Evolutionary conservation across 768 basidiomycete genomes (phyloP).

Genomic region (Suillus subluteus): DNA sequence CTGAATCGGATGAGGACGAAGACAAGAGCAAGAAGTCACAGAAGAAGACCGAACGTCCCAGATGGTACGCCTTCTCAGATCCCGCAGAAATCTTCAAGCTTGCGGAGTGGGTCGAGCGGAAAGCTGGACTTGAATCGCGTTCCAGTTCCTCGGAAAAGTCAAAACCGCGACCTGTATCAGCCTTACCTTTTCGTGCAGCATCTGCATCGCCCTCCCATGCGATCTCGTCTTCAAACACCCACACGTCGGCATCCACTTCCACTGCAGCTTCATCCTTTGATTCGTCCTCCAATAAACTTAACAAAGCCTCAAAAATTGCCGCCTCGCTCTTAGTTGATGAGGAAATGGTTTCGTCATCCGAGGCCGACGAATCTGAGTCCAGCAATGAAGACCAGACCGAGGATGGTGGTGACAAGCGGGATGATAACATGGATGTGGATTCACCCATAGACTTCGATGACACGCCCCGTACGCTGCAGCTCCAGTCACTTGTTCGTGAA

Average conservation of each 20-base stretch:
- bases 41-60: neutral
- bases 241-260: neutral
- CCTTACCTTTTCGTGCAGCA: neutral
- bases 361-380: neutral
- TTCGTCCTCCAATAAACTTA: neutral
- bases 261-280: neutral
- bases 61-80: conserved; percentile 81
- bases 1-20: conserved; percentile 34
- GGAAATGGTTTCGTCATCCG: conserved; percentile 13
- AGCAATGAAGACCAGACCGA: conserved; percentile 12
- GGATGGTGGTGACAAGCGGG: neutral
- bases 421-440: conserved; percentile 23
- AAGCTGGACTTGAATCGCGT: conserved; percentile 41
- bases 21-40: conserved; percentile 38
- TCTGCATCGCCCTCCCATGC: neutral
- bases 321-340: conserved; percentile 4
- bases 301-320: neutral
- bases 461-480: conserved; percentile 35
- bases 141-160: neutral
- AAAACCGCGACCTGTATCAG: neutral
- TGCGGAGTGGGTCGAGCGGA: conserved; percentile 64
- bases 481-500: conserved; percentile 51
- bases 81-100: conserved; percentile 66
- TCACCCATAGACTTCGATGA: conserved; percentile 6
- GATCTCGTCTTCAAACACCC: neutral